Percentiles rank a stretch among this genome's conserved stretches.
These are phyloP conservation scores for Aphanocladium album DNA, from an alignment of 2,329 filamentous ascomycete genomes.

Conservation along the genomic window DNA sequence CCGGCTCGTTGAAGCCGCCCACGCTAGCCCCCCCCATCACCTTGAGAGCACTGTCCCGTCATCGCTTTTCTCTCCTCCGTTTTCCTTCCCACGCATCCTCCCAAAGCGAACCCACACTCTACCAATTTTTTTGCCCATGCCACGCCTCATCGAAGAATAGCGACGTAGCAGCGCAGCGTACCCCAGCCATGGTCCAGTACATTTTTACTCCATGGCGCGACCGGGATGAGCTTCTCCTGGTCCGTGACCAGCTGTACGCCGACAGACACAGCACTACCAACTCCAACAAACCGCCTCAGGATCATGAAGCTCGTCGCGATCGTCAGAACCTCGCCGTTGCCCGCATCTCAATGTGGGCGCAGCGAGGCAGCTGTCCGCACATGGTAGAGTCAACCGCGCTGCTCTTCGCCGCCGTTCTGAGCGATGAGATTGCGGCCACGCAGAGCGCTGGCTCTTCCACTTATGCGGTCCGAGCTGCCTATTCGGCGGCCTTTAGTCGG, in stretches of 20 bases:
- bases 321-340: constrained; percentile 46
- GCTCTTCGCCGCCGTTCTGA: constrained; percentile 62
- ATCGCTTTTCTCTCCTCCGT: neutral
- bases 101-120: neutral
- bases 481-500: constrained; percentile 71
- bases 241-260: constrained; percentile 60
- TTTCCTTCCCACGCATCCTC: neutral
- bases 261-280: constrained; percentile 12
- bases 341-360: constrained; percentile 63
- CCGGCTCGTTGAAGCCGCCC: neutral
- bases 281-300: constrained; percentile 15
- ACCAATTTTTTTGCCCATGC: neutral
- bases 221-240: constrained; percentile 57
- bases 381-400: constrained; percentile 74
- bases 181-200: constrained; percentile 58
- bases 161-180: constrained; percentile 1
- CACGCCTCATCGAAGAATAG: neutral
- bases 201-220: constrained; percentile 70
- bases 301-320: constrained; percentile 6
- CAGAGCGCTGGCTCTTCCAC: constrained; percentile 37
- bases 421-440: constrained; percentile 45
- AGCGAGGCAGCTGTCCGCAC: constrained; percentile 70
- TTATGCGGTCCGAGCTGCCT: constrained; percentile 63
- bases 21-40: neutral
- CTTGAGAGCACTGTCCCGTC: neutral